Percentiles rank a stretch among this genome's conserved stretches.
Evolutionary conservation across 176 grass and related monocot genomes (phyloP).

Genomic region (Olyra latifolia): DNA sequence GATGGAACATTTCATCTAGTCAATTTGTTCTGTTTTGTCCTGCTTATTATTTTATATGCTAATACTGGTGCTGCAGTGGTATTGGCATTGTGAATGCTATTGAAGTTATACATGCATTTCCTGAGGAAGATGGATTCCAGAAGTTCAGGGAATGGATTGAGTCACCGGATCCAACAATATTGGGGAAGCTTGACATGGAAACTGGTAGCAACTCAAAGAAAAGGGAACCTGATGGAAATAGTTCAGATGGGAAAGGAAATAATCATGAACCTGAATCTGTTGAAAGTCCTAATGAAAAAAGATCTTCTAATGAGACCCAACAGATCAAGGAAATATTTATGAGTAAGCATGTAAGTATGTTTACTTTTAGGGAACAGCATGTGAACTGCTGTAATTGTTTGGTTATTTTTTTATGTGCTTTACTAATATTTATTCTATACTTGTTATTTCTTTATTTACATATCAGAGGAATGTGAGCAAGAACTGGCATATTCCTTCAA

Average conservation of each 20-base stretch:
- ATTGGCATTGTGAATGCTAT: constrained; percentile 99
- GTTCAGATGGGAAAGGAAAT: constrained; percentile 39
- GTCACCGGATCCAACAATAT: constrained; percentile 85
- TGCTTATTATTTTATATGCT: constrained; percentile 22
- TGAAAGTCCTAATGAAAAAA: constrained; percentile 48
- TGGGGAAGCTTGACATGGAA: constrained; percentile 64
- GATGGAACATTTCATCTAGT: not conserved
- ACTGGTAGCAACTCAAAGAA: constrained; percentile 54
- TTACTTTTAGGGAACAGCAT: constrained; percentile 22
- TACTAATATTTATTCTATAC: constrained; percentile 21
- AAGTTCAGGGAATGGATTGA: constrained; percentile 97
- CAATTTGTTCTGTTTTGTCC: not conserved
- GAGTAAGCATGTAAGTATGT: constrained; percentile 77
- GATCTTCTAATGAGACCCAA: constrained; percentile 40
- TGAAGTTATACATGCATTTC: constrained; percentile 95
- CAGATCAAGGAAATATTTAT: constrained; percentile 78
- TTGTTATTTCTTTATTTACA: constrained; percentile 37
- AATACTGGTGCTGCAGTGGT: constrained; percentile 59
- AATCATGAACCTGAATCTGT: constrained; percentile 34
- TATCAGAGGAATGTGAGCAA: constrained; percentile 94
- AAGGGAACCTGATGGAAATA: constrained; percentile 44
- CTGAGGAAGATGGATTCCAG: constrained; percentile 86
- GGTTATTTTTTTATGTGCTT: constrained; percentile 15
- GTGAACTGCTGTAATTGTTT: constrained; percentile 3
- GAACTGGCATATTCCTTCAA: constrained; percentile 90